phyloP scores from a whole-genome alignment of 352 stramenopile genomes.

The Phytopythium chamaehyphon region DNA sequence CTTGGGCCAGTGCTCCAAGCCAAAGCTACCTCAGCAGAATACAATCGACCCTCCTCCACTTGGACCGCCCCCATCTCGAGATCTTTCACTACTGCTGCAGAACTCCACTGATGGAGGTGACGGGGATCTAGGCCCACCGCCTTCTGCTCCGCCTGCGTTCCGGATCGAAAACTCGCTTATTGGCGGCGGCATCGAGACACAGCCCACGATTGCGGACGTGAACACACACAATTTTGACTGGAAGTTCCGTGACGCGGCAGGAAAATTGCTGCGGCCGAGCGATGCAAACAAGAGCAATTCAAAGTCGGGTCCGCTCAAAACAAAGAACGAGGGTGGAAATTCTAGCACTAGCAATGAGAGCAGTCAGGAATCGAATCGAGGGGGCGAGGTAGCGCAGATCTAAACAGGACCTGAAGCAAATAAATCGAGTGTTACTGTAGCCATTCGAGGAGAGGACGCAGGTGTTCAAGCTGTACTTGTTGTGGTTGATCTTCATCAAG shows the following conservation, averaged over 20 bases:
- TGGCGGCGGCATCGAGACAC: constrained; percentile 74
- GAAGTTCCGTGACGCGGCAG: constrained; percentile 33
- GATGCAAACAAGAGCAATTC: not conserved
- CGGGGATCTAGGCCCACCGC: constrained; percentile 55
- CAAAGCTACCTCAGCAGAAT: constrained; percentile 4
- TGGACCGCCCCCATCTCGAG: constrained; percentile 2
- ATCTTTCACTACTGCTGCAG: constrained; percentile 12
- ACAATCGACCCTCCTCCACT: constrained; percentile 8
- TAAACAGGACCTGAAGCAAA: too few species aligned
- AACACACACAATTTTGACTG: constrained; percentile 85
- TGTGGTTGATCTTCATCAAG: too few species aligned
- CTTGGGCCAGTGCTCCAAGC: constrained; percentile 30
- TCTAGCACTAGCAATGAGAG: too few species aligned
- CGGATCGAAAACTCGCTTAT: constrained; percentile 78
- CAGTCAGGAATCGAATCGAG: too few species aligned
- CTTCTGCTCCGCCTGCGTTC: constrained; percentile 51
- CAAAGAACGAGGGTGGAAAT: too few species aligned
- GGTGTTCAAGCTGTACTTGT: too few species aligned
- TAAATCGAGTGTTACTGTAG: too few species aligned
- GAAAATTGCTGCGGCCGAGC: not conserved
- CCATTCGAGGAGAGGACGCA: too few species aligned
- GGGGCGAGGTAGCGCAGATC: too few species aligned
- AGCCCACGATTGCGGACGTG: constrained; percentile 65
- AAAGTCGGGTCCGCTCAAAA: too few species aligned
- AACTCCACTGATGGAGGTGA: constrained; percentile 17